These are phyloP conservation scores for Fraxinus latifolia DNA, from an alignment of 305 asterid genomes.

Conservation along the genomic window DNA sequence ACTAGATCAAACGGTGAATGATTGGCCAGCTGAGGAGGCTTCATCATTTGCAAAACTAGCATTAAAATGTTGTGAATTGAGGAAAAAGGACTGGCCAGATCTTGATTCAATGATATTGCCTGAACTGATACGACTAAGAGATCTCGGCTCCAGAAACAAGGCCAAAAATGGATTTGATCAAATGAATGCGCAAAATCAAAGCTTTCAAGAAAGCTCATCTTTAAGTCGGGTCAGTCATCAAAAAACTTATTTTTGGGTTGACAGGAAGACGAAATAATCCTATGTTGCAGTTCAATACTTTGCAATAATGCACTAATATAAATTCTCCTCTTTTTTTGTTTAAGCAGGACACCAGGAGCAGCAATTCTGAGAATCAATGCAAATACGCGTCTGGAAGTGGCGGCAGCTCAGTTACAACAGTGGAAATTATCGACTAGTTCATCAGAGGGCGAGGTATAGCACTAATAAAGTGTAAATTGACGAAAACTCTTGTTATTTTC, in stretches of 20 bases:
- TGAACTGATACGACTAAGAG: constrained; percentile 57
- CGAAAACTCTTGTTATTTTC: background rate
- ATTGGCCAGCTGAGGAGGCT: constrained; percentile 74
- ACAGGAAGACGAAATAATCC: background rate
- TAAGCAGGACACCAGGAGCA: constrained; percentile 25
- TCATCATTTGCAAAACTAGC: constrained; percentile 60
- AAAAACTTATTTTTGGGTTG: constrained; percentile 11
- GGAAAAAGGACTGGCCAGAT: constrained; percentile 75
- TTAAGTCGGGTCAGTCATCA: constrained; percentile 23
- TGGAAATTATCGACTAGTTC: constrained; percentile 19
- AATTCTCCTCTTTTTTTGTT: background rate
- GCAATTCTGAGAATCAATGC: constrained; percentile 22
- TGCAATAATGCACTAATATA: background rate
- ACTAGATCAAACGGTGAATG: constrained; percentile 55
- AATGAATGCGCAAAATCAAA: constrained; percentile 26
- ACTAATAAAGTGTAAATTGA: constrained; percentile 13
- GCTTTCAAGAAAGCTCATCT: constrained; percentile 28
- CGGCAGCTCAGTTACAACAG: constrained; percentile 22
- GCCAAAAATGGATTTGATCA: constrained; percentile 22
- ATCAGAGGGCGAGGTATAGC: background rate
- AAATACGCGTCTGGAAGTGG: constrained; percentile 20
- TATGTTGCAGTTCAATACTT: background rate
- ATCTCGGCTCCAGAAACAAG: constrained; percentile 31
- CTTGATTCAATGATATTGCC: constrained; percentile 64
- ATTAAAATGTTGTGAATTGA: constrained; percentile 66